phyloP scores from a whole-genome alignment of 306 rosid genomes.

The Sicyos edulis region DNA sequence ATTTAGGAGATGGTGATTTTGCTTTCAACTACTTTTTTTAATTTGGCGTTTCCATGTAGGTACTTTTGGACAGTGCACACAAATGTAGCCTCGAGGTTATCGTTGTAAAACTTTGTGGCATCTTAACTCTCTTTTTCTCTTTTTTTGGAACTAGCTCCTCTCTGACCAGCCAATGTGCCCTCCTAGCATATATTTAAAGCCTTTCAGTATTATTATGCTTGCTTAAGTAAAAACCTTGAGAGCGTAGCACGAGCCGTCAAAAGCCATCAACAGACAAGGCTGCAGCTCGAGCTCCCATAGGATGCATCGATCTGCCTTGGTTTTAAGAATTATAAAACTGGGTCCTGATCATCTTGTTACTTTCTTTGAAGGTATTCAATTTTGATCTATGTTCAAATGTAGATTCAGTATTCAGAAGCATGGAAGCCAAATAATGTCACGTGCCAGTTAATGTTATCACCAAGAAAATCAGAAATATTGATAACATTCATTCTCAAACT shows the following conservation, averaged over 20 bases:
- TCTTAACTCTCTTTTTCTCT: background rate
- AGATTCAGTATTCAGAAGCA: background rate
- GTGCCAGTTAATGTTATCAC: background rate
- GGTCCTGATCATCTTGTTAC: constrained; percentile 4
- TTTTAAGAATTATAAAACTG: background rate
- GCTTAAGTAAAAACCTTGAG: background rate
- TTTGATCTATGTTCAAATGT: background rate
- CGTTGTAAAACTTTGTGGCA: background rate
- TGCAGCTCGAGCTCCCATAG: background rate
- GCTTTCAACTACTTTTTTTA: no score
- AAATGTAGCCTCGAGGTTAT: background rate
- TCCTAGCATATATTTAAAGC: background rate
- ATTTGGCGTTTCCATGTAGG: background rate
- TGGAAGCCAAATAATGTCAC: background rate
- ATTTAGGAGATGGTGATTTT: background rate
- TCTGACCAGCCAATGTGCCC: background rate
- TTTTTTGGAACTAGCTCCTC: background rate
- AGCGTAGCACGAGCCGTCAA: background rate
- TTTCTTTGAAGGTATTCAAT: background rate
- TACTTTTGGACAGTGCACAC: background rate
- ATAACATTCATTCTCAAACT: background rate
- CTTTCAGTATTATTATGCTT: background rate
- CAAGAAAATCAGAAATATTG: background rate
- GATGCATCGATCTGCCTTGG: background rate
- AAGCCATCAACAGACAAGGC: background rate